phyloP scores from a whole-genome alignment of 2,329 filamentous ascomycete genomes.

The Venturia nashicola region DNA sequence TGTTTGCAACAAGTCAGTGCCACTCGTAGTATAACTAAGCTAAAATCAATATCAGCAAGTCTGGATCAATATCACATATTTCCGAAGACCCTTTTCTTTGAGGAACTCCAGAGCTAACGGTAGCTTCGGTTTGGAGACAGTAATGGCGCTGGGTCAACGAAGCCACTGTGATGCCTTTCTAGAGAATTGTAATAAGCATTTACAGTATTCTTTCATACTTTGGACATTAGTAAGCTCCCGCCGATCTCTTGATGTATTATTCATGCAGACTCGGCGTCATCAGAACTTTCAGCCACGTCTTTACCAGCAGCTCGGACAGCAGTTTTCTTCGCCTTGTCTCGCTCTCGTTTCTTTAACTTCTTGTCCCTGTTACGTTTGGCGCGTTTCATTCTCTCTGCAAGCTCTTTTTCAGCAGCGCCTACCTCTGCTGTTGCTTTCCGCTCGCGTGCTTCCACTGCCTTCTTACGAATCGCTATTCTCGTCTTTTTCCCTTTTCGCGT shows the following conservation, averaged over 20 bases:
- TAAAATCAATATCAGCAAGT: too few species aligned
- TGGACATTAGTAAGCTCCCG: too few species aligned
- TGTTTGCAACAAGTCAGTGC: too few species aligned
- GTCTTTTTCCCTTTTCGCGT: conserved; percentile 1
- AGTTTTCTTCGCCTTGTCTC: background rate
- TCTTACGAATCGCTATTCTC: background rate
- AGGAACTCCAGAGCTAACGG: too few species aligned
- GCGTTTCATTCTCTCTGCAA: background rate
- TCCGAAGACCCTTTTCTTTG: too few species aligned
- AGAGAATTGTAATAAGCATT: too few species aligned
- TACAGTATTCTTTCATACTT: too few species aligned
- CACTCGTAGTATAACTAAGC: too few species aligned
- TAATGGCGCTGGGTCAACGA: too few species aligned
- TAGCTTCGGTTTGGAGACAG: too few species aligned
- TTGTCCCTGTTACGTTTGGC: conserved; percentile 3
- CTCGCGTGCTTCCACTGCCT: background rate
- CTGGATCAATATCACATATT: too few species aligned
- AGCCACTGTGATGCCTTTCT: too few species aligned
- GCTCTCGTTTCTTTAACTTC: background rate
- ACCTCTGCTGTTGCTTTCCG: background rate
- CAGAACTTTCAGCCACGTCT: background rate
- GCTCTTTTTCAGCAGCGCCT: background rate
- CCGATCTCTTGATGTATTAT: background rate
- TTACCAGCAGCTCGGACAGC: background rate
- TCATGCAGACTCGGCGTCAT: background rate